Conservation (phyloP, 2,329 filamentous ascomycete species). For the Aspergillus tamarii region DNA sequence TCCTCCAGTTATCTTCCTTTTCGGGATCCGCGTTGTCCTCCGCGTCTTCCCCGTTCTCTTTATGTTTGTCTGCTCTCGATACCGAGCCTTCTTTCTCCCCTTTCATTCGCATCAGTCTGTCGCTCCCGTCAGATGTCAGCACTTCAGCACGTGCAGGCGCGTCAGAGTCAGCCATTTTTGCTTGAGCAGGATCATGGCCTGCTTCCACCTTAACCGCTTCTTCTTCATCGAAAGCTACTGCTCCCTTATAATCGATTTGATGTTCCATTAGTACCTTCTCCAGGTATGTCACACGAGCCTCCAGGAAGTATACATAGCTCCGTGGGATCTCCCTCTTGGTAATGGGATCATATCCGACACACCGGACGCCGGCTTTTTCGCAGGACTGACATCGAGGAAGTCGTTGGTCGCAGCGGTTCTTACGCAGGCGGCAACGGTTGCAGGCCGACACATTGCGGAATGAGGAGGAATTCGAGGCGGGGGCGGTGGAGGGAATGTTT, state of each 20-base stretch:
- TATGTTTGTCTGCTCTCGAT: slow-evolving; percentile 23
- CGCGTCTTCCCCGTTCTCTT: slow-evolving; percentile 24
- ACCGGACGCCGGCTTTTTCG: slow-evolving; percentile 87
- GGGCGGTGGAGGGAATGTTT: slow-evolving; percentile 24
- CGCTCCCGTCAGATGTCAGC: slow-evolving; percentile 19
- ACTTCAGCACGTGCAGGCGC: slow-evolving; percentile 18
- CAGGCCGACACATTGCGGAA: slow-evolving; percentile 93
- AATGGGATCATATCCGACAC: slow-evolving; percentile 94
- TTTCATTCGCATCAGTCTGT: slow-evolving; percentile 21
- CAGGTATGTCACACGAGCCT: slow-evolving; percentile 81
- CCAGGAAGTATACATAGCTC: slow-evolving; percentile 92
- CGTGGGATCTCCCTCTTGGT: slow-evolving; percentile 94
- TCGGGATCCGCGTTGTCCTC: slow-evolving; percentile 48
- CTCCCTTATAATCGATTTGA: slow-evolving; percentile 71
- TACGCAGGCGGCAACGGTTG: slow-evolving; percentile 86
- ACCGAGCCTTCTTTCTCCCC: slow-evolving; percentile 26
- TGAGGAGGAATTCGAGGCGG: slow-evolving; percentile 43
- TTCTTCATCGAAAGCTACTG: slow-evolving; percentile 66
- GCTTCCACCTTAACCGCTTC: slow-evolving; percentile 35
- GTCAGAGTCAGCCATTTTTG: slow-evolving; percentile 22
- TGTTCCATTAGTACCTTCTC: slow-evolving; percentile 74
- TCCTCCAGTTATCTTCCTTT: slow-evolving; percentile 61
- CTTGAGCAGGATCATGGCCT: slow-evolving; percentile 28
- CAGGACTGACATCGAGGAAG: slow-evolving; percentile 89
- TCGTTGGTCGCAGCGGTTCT: slow-evolving; percentile 93